Base-by-base conservation (phyloP, 495 filamentous ascomycete species). In the Clavariopsis aquatica region DNA sequence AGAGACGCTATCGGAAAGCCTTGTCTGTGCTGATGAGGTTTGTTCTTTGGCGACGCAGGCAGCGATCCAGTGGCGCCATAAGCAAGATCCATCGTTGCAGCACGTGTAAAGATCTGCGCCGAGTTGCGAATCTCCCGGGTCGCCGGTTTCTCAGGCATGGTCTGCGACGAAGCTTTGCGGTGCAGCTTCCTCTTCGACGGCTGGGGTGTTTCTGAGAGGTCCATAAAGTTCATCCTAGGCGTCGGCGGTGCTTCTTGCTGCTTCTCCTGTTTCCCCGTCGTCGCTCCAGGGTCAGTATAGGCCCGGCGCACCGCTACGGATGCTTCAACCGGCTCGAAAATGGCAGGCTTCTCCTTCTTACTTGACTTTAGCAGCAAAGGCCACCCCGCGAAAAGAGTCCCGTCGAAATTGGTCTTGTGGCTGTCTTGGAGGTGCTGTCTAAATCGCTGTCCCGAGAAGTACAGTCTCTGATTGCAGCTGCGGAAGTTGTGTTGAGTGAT, bases 341-440 rank as follows among this genome's bases (percentile, higher is more conserved):
- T 36, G 2, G 64, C 19, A 22, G 27, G 51, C 26, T 62, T 67
- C 13, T 57, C 29, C 52, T 36, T 62, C 24, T 58, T 67, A 52
- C 64, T 67, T 45, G 64, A 67, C 31, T 67, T 67, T n/a, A 67
- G 45, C 7, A 67, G 58, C 15, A 67, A 56, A 5, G 58, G 62
- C 64, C 64, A 67, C 27, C 64, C 64, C 15, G 64, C 64, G 29
- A 62, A 62, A 2, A 67, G 46, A 5, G 57, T 62, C 20, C 57
- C 64, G 26, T 67, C 64, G 52, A 22, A 62, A 31, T 57, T 67
- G 0, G 51, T 45, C 26, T 58, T 67, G 58, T 67, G 64, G 29
- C n/a, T 57, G 57, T 67, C 64, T 38, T 67, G 64, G 3, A 67
- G 58, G 26, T 67, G 64, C 24, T 67, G 64, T 51, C 64, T 49